Percentiles rank a stretch among this genome's conserved stretches.
phyloP scores from a whole-genome alignment of 1,284 basidiomycete genomes.

The Melampsora larici-populina region DNA sequence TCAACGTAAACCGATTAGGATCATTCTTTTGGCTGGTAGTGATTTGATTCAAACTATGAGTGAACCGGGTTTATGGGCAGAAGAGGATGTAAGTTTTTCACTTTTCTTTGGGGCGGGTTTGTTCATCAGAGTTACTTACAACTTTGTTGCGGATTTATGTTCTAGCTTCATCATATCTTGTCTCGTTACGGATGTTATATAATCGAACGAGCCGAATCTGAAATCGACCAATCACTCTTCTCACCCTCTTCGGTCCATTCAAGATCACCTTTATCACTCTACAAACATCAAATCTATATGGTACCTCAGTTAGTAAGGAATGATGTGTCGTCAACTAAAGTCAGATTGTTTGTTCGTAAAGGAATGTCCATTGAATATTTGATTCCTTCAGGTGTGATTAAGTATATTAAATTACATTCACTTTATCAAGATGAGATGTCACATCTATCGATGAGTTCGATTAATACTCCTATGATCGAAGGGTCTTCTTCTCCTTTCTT shows the following conservation, averaged over 20 bases:
- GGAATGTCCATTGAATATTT: conserved; percentile 31
- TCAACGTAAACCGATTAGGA: conserved; percentile 54
- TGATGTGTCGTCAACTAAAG: conserved; percentile 40
- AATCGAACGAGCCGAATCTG: conserved; percentile 89
- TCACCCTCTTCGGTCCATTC: conserved; percentile 15
- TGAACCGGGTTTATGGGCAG: conserved; percentile 97
- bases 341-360: conserved; percentile 27
- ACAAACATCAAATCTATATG: conserved; percentile 23
- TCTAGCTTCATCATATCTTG: conserved; percentile 87
- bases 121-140: no score
- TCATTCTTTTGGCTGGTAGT: conserved; percentile 94
- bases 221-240: conserved; percentile 59
- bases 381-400: conserved; percentile 18
- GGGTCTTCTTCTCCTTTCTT: conserved; percentile 21
- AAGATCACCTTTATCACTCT: conserved; percentile 30
- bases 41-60: conserved; percentile 98
- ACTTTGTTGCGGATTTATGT: conserved; percentile 8
- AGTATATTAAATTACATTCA: conserved; percentile 30
- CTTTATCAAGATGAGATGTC: conserved; percentile 39
- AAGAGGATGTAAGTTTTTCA: conserved; percentile 76
- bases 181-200: conserved; percentile 92
- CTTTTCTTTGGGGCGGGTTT: no score
- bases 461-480: conserved; percentile 34
- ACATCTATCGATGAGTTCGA: neutral
- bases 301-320: conserved; percentile 34